Conservation (phyloP, 495 filamentous ascomycete species). For the Xanthoparmelia taractica region DNA sequence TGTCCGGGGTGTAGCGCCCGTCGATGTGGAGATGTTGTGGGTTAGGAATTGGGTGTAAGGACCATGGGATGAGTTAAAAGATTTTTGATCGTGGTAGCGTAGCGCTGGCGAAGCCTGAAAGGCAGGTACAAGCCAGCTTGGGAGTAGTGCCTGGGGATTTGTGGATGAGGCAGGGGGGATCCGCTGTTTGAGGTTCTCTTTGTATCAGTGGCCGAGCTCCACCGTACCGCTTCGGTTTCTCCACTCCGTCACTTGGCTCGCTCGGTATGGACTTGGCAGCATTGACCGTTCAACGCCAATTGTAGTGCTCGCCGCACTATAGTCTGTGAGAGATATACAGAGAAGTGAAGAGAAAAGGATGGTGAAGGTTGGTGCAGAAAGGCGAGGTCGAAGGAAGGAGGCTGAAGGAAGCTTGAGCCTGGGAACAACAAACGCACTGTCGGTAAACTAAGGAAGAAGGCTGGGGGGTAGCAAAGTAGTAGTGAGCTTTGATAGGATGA, state of each 20-base stretch:
- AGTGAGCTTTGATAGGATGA: constrained; percentile 3
- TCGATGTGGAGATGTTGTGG: not conserved
- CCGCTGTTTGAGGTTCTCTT: constrained; percentile 7
- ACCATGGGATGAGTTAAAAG: constrained; percentile 1
- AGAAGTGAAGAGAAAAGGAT: not conserved
- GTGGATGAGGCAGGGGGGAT: not conserved
- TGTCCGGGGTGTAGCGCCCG: not conserved
- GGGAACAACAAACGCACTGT: constrained; percentile 8
- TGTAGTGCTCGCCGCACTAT: not conserved
- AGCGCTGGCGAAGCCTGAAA: not conserved
- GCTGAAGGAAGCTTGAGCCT: constrained; percentile 5
- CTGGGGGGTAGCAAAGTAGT: too few species aligned
- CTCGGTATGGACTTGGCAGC: not conserved
- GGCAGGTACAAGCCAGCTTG: not conserved
- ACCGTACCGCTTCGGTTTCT: not conserved
- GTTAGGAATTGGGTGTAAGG: not conserved
- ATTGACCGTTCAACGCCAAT: not conserved
- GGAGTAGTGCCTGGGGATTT: not conserved
- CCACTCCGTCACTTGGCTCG: not conserved
- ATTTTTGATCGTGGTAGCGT: not conserved
- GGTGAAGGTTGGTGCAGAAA: constrained; percentile 3
- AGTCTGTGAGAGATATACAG: not conserved
- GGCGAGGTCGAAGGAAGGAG: not conserved
- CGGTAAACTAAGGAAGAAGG: not conserved
- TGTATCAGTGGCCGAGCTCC: constrained; percentile 4